Percentiles rank a stretch among this genome's conserved stretches.
These are phyloP conservation scores for Ustilago tritici DNA, from an alignment of 1,284 basidiomycete genomes.

Conservation along the genomic window DNA sequence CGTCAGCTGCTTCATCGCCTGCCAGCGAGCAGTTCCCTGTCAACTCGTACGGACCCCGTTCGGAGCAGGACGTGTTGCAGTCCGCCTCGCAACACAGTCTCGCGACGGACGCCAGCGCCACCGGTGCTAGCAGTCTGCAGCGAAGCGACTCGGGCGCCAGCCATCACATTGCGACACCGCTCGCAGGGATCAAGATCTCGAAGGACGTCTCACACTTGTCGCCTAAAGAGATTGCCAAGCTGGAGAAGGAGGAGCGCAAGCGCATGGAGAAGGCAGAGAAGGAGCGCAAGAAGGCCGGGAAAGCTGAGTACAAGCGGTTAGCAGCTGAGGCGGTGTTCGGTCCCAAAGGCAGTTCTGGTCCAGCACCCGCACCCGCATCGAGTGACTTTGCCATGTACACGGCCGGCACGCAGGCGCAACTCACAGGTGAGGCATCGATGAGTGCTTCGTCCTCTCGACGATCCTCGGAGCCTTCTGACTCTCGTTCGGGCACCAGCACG, in stretches of 20 bases:
- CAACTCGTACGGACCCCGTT: conserved; percentile 47
- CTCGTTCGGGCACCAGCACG: conserved; percentile 41
- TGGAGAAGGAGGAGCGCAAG: conserved; percentile 47
- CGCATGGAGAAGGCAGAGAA: conserved; percentile 47
- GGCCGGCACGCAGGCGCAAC: conserved; percentile 13
- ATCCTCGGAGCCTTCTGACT: conserved; percentile 30
- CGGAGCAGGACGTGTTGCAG: conserved; percentile 31
- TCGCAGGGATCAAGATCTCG: conserved; percentile 33
- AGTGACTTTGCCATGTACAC: conserved; percentile 48
- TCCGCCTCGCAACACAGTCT: conserved; percentile 43
- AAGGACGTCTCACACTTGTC: conserved; percentile 43
- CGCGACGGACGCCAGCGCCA: conserved; percentile 19
- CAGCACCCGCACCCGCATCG: conserved; percentile 18
- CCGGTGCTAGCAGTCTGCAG: conserved; percentile 17
- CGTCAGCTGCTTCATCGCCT: conserved; percentile 29
- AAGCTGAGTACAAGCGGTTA: conserved; percentile 48
- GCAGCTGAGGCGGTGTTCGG: conserved; percentile 53
- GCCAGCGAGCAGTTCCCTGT: conserved; percentile 38
- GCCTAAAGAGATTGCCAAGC: conserved; percentile 43
- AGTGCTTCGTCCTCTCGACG: conserved; percentile 15
- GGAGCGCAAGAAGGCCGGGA: conserved; percentile 48
- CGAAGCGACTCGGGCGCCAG: conserved; percentile 22
- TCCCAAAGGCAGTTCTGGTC: conserved; percentile 44
- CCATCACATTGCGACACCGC: conserved; percentile 17
- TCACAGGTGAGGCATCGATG: neutral